Conservation (phyloP, 2,329 filamentous ascomycete species). For the Apiospora aurea region DNA sequence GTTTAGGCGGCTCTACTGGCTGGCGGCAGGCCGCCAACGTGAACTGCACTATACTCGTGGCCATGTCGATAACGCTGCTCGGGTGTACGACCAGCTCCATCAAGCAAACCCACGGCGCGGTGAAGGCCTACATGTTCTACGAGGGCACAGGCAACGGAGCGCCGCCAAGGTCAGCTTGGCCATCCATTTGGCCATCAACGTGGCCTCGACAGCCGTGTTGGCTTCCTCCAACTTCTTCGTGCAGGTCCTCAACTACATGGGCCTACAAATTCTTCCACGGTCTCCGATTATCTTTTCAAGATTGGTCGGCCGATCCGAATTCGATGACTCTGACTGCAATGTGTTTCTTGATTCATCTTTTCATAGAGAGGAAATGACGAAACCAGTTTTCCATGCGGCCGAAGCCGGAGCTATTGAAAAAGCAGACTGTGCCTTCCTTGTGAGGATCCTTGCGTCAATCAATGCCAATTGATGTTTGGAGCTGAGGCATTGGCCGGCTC, state of each 20-base stretch:
- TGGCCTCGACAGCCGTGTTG: conserved; percentile 24
- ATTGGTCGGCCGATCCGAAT: too few species aligned
- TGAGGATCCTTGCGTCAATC: background rate
- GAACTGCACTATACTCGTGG: background rate
- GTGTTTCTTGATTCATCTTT: background rate
- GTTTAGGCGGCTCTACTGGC: background rate
- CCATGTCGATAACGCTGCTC: background rate
- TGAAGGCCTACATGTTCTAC: conserved; percentile 24
- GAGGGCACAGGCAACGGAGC: conserved; percentile 20
- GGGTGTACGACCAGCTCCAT: background rate
- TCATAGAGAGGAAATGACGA: background rate
- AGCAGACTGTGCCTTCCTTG: background rate
- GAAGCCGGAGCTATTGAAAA: background rate
- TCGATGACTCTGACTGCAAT: too few species aligned
- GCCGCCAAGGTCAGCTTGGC: conserved; percentile 13
- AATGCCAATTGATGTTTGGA: too few species aligned
- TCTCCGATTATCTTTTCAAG: too few species aligned
- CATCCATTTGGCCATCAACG: conserved; percentile 26
- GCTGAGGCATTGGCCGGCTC: background rate
- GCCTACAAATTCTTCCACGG: too few species aligned
- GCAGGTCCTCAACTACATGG: conserved; percentile 32
- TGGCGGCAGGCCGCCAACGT: background rate
- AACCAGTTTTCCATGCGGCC: background rate
- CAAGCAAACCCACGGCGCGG: conserved; percentile 1
- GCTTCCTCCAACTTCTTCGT: conserved; percentile 33